Evolutionary conservation across 768 basidiomycete genomes (phyloP), one percentile per base, ranked within the genome.

Genomic region (Sarcodon sp.): DNA sequence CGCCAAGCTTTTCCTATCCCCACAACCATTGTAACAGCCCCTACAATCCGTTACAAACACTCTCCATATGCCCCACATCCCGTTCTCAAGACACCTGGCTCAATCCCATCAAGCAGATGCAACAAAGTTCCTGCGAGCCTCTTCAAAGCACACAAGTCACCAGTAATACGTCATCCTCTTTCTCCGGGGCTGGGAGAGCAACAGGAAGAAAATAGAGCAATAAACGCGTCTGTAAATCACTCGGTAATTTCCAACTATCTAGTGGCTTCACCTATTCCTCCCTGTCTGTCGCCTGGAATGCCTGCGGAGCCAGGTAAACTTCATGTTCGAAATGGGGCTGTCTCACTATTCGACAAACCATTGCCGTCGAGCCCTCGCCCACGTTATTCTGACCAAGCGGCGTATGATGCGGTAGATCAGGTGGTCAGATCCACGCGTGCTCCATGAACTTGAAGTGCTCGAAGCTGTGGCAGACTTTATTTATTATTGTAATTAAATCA

Each of bases 261-360:
- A 44, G 35, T 35, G 10, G 46, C 56, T 36, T 61, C 60, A 35
- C 60, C 60, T 11, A 44, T 61, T 34, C 56, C 54, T 35, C 51
- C 53, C 33, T 45, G 51, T 9, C 53, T 46, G 4, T 33, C 43
- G 6, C 46, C 35, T 7, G 15, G 32, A 15, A 35, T 21, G 7
- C 49, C 49, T 1, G 11, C 35, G 12, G 41, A 43, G 6, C 56
- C 56, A 7, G 56, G 51, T 47, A 31, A 44, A 47, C 54, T 57
- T 44, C 49, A 53, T 34, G 56, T 57, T 27, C 36, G 53, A 27
- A 46, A 50, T 33, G 41, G 43, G 15, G 54, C 56, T 9, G 49
- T 46, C 35, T 39, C 32, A 44, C 16, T 16, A 32, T 35, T 32
- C 7, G 49, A 54, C 39, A 32, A 34, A 44, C 45, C 11, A 18